These are phyloP conservation scores for Gynostemma pentaphyllum DNA, from an alignment of 306 rosid genomes.

Conservation along the genomic window DNA sequence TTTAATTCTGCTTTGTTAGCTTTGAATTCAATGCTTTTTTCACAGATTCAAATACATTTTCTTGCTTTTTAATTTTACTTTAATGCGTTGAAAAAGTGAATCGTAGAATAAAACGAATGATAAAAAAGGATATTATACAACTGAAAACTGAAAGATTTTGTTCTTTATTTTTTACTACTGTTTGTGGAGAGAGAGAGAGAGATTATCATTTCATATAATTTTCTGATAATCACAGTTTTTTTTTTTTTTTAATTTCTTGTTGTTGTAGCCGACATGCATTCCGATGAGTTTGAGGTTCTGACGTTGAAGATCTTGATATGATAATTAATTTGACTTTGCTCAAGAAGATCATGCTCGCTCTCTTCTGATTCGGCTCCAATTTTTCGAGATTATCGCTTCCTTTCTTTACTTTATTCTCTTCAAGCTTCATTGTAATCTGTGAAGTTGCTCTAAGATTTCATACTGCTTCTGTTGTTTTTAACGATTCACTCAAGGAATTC, in stretches of 20 bases:
- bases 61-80: neutral
- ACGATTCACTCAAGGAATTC: neutral
- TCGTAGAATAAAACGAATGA: neutral
- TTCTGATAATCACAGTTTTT: neutral
- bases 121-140: neutral
- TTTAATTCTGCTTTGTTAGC: neutral
- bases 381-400: neutral
- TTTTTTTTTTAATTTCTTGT: too few species aligned
- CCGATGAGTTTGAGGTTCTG: conserved; percentile 14
- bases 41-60: neutral
- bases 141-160: neutral
- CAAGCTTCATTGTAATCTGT: neutral
- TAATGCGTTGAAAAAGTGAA: conserved; percentile 2
- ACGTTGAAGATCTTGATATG: conserved; percentile 32
- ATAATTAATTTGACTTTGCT: conserved; percentile 15
- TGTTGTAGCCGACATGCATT: conserved; percentile 8
- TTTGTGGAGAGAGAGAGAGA: neutral
- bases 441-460: neutral
- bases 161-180: neutral
- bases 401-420: neutral
- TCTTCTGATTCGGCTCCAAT: neutral
- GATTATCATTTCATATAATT: neutral
- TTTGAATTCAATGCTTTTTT: neutral
- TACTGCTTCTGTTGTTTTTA: neutral
- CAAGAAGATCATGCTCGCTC: conserved; percentile 7